phyloP scores from a whole-genome alignment of 345 rosid genomes.

The Orychophragmus violaceus region DNA sequence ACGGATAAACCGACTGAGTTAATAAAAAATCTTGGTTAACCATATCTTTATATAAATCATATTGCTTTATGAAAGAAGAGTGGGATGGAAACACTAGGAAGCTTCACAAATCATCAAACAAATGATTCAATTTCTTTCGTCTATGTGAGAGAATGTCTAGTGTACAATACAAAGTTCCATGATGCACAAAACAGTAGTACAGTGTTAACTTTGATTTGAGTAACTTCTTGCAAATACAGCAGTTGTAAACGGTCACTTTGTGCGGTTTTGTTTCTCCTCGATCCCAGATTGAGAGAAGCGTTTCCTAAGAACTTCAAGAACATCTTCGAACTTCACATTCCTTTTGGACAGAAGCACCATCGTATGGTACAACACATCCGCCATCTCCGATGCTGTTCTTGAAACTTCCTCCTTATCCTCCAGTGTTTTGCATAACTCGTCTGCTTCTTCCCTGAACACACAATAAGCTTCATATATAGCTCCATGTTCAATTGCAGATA shows the following conservation, averaged over 20 bases:
- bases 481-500: neutral
- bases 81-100: too few species aligned
- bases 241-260: neutral
- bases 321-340: conserved; percentile 53
- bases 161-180: neutral
- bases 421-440: conserved; percentile 68
- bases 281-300: conserved; percentile 69
- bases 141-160: neutral
- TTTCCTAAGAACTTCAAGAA: conserved; percentile 47
- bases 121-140: neutral
- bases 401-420: conserved; percentile 62
- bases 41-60: too few species aligned
- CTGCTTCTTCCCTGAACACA: conserved; percentile 67
- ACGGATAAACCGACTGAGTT: too few species aligned
- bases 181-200: neutral
- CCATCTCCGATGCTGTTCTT: conserved; percentile 75
- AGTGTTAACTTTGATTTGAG: neutral
- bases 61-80: too few species aligned
- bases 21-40: too few species aligned
- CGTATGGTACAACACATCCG: conserved; percentile 65
- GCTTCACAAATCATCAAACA: too few species aligned
- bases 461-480: neutral
- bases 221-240: neutral
- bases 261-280: conserved; percentile 63
- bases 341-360: conserved; percentile 62